Percentiles rank a stretch among this genome's conserved stretches.
Evolutionary conservation across 805 yeast genomes (phyloP).

Genomic region (Saccharomycopsis microspora): DNA sequence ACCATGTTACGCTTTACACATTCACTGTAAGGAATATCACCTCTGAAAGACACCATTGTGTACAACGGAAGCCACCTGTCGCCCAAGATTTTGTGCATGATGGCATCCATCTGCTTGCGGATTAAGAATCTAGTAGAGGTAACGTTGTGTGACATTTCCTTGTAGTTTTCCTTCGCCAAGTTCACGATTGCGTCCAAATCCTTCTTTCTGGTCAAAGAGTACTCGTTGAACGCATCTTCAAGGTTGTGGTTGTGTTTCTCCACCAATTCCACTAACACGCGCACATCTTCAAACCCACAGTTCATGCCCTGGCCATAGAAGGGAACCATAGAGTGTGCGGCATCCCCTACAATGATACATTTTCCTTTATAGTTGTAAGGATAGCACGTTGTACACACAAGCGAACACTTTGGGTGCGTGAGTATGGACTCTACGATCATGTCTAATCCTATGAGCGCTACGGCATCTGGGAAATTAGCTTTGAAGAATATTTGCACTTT

Average conservation of each 20-base stretch:
- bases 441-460: conserved; percentile 50
- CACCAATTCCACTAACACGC: conserved; percentile 44
- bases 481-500: conserved; percentile 44
- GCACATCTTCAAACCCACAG: conserved; percentile 88
- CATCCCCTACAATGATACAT: conserved; percentile 74
- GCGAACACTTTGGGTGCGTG: conserved; percentile 62
- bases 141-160: conserved; percentile 81
- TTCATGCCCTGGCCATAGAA: conserved; percentile 97
- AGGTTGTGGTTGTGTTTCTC: conserved; percentile 30
- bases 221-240: conserved; percentile 38
- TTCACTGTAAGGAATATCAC: conserved; percentile 65
- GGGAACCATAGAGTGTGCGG: conserved; percentile 97
- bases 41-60: conserved; percentile 85
- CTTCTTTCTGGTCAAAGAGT: conserved; percentile 42
- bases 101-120: conserved; percentile 57
- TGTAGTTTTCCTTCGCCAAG: conserved; percentile 70
- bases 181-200: conserved; percentile 71
- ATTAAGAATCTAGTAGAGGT: conserved; percentile 46
- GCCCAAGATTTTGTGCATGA: conserved; percentile 46
- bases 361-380: conserved; percentile 60
- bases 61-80: conserved; percentile 76
- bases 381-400: conserved; percentile 57
- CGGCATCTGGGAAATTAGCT: conserved; percentile 64
- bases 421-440: conserved; percentile 38
- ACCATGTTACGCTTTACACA: conserved; percentile 45